Conservation (phyloP, 768 basidiomycete species). For the Termitomyces titanicus region DNA sequence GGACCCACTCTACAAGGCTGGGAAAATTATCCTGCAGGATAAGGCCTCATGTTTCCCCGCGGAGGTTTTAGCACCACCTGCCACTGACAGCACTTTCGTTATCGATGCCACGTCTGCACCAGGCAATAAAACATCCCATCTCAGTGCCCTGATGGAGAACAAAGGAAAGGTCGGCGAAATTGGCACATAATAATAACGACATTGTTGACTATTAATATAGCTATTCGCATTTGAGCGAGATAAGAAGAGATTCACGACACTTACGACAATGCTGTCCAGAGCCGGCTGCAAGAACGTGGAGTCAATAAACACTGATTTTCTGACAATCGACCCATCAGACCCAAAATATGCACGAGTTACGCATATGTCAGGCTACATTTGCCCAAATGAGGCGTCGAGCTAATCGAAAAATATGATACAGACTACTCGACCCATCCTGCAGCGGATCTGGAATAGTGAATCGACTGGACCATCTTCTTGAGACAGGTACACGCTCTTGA, state of each 20-base stretch:
- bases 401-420: slow-evolving; percentile 23
- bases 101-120: slow-evolving; percentile 97
- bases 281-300: slow-evolving; percentile 82
- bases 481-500: slow-evolving; percentile 48
- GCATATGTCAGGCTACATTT: slow-evolving; percentile 61
- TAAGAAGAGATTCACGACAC: slow-evolving; percentile 73
- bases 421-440: slow-evolving; percentile 93
- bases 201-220: slow-evolving; percentile 28
- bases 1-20: slow-evolving; percentile 67
- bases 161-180: slow-evolving; percentile 63
- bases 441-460: slow-evolving; percentile 93
- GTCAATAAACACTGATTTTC: slow-evolving; percentile 78
- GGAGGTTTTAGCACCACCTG: slow-evolving; percentile 73
- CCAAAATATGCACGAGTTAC: slow-evolving; percentile 62
- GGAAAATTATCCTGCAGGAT: slow-evolving; percentile 91
- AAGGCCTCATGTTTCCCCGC: slow-evolving; percentile 98
- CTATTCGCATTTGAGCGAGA: slow-evolving; percentile 90
- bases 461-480: slow-evolving; percentile 80
- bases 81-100: slow-evolving; percentile 48
- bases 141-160: slow-evolving; percentile 84
- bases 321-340: slow-evolving; percentile 69
- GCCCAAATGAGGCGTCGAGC: background rate
- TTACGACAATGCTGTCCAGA: slow-evolving; percentile 81
- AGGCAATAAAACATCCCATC: slow-evolving; percentile 95
- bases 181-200: background rate